These are phyloP conservation scores for Yueomyces sp. DNA, from an alignment of 1,139 yeast species.

Conservation along the genomic window DNA sequence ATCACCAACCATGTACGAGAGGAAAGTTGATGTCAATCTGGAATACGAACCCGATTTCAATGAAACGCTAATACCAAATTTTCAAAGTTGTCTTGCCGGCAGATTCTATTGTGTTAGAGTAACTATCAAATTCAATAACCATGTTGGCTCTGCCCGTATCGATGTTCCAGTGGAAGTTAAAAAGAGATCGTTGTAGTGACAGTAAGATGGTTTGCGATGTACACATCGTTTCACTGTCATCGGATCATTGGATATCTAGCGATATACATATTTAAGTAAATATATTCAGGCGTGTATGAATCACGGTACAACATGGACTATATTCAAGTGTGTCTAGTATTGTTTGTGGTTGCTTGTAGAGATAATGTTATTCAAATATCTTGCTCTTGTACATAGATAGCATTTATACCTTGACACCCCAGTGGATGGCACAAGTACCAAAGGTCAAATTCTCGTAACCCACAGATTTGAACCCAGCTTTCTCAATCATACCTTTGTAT, in stretches of 20 bases:
- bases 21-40: slow-evolving; percentile 18
- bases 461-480: slow-evolving; percentile 87
- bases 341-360: no score
- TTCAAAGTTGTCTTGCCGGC: slow-evolving; percentile 43
- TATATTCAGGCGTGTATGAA: no score
- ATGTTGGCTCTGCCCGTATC: slow-evolving; percentile 19
- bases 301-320: no score
- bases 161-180: slow-evolving; percentile 28
- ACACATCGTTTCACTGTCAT: no score
- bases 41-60: slow-evolving; percentile 19
- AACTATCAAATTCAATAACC: slow-evolving; percentile 22
- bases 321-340: no score
- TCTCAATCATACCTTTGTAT: slow-evolving; percentile 81
- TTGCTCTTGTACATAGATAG: no score
- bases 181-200: slow-evolving; percentile 7
- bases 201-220: background rate
- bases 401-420: slow-evolving; percentile 68
- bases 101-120: slow-evolving; percentile 35
- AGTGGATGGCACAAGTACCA: slow-evolving; percentile 93
- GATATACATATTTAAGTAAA: slow-evolving; percentile 1
- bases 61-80: slow-evolving; percentile 41
- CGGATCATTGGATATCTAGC: no score
- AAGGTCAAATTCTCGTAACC: slow-evolving; percentile 95
- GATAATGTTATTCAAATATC: no score
- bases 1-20: slow-evolving; percentile 12